These are phyloP conservation scores for Shiraia sp. DNA, from an alignment of 2,329 filamentous ascomycete species.

Conservation along the genomic window DNA sequence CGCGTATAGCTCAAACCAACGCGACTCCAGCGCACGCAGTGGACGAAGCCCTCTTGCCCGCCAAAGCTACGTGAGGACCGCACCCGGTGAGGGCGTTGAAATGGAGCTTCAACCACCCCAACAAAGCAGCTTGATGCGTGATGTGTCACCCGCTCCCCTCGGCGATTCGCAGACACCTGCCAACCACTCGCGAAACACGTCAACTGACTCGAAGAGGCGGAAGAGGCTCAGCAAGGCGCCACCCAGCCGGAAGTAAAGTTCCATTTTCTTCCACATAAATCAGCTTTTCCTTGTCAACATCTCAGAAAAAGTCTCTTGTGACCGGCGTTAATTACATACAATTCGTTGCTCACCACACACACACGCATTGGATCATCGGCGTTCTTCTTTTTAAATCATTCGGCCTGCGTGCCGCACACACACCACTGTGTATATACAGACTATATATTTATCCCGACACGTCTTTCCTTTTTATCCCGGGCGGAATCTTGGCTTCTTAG, in stretches of 20 bases:
- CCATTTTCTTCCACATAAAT: too few species aligned
- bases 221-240: slow-evolving; percentile 43
- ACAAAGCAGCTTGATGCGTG: slow-evolving; percentile 37
- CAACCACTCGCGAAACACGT: slow-evolving; percentile 35
- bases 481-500: too few species aligned
- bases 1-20: slow-evolving; percentile 26
- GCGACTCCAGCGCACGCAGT: slow-evolving; percentile 26
- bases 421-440: too few species aligned
- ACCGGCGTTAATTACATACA: slow-evolving; percentile 16
- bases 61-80: slow-evolving; percentile 47
- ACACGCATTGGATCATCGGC: too few species aligned
- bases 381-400: too few species aligned
- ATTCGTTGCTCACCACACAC: too few species aligned
- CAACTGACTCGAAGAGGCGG: slow-evolving; percentile 40
- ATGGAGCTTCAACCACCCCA: slow-evolving; percentile 44
- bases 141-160: slow-evolving; percentile 39
- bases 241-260: slow-evolving; percentile 25
- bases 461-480: too few species aligned
- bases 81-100: slow-evolving; percentile 33
- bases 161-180: slow-evolving; percentile 17
- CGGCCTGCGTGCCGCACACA: too few species aligned
- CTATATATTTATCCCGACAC: too few species aligned
- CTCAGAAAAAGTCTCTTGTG: slow-evolving; percentile 11
- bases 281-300: slow-evolving; percentile 6
- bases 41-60: slow-evolving; percentile 52